These are phyloP conservation scores for Crinitomyces ghanaensis DNA, from an alignment of 805 yeast species.

Conservation along the genomic window DNA sequence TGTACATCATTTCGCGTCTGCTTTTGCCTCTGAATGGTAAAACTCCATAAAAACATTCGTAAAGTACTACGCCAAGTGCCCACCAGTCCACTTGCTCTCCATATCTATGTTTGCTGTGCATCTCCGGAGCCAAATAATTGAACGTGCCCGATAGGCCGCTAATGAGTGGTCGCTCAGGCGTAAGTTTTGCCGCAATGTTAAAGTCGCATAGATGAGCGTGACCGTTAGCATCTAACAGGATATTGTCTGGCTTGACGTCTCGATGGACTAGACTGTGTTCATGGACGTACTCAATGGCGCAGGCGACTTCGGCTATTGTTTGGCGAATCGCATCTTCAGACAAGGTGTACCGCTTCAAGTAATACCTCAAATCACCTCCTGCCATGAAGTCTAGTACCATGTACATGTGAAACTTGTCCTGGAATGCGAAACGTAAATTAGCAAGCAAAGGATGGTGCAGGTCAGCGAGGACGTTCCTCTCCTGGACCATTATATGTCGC, in stretches of 20 bases:
- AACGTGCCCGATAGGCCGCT: conserved; percentile 19
- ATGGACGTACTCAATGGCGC: conserved; percentile 38
- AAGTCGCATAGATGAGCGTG: conserved; percentile 92
- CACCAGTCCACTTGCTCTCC: conserved; percentile 24
- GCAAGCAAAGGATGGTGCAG: conserved; percentile 20
- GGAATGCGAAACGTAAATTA: conserved; percentile 21
- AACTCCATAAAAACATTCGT: conserved; percentile 21
- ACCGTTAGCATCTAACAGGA: conserved; percentile 71
- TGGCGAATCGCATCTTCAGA: conserved; percentile 18
- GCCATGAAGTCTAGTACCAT: conserved; percentile 20
- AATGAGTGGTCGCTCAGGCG: conserved; percentile 15
- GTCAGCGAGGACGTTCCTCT: conserved; percentile 18
- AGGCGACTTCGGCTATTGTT: conserved; percentile 21
- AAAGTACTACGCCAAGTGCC: conserved; percentile 25
- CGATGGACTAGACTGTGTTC: conserved; percentile 60
- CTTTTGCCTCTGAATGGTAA: conserved; percentile 18
- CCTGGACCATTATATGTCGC: conserved; percentile 16
- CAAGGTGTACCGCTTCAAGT: conserved; percentile 16
- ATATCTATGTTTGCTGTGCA: conserved; percentile 16
- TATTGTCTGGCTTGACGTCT: conserved; percentile 90
- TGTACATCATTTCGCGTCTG: conserved; percentile 8
- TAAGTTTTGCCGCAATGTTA: conserved; percentile 84
- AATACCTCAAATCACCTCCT: conserved; percentile 24
- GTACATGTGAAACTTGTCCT: conserved; percentile 16
- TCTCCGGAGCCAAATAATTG: conserved; percentile 23